Percentiles rank a stretch among this genome's conserved stretches.
phyloP scores from a whole-genome alignment of 805 yeast species.

The Wickerhamiella brachini region DNA sequence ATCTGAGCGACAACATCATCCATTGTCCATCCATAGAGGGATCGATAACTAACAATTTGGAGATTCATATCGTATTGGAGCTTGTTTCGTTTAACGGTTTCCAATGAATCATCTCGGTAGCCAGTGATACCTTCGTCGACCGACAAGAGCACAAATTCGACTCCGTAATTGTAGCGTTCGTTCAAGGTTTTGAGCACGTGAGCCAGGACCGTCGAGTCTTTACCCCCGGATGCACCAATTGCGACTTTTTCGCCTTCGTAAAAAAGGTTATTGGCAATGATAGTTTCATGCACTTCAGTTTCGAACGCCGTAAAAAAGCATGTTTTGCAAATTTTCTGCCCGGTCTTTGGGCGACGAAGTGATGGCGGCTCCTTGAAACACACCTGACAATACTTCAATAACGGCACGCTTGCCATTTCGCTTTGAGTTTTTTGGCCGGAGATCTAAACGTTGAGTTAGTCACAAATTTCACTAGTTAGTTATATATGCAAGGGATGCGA shows the following conservation, averaged over 20 bases:
- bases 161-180: slow-evolving; percentile 77
- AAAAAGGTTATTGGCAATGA: slow-evolving; percentile 54
- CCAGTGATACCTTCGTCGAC: slow-evolving; percentile 97
- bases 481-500: neutral
- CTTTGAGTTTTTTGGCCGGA: neutral
- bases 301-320: slow-evolving; percentile 89
- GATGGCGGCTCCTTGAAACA: slow-evolving; percentile 76
- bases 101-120: slow-evolving; percentile 90
- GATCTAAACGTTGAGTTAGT: neutral
- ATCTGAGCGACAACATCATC: slow-evolving; percentile 93
- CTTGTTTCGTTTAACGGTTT: slow-evolving; percentile 90
- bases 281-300: slow-evolving; percentile 89
- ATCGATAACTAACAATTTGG: slow-evolving; percentile 72
- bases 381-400: slow-evolving; percentile 44
- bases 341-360: slow-evolving; percentile 81
- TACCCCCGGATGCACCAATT: slow-evolving; percentile 98
- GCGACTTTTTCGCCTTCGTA: slow-evolving; percentile 77
- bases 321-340: slow-evolving; percentile 75
- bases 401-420: slow-evolving; percentile 6
- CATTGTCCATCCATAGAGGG: slow-evolving; percentile 95
- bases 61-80: slow-evolving; percentile 68
- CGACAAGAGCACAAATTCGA: slow-evolving; percentile 68
- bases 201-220: slow-evolving; percentile 92
- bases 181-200: slow-evolving; percentile 74
- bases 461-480: neutral